Percentiles rank a stretch among this genome's conserved stretches.
Evolutionary conservation across 805 yeast species (phyloP).

Genomic region (Zygosaccharomyces bailii): DNA sequence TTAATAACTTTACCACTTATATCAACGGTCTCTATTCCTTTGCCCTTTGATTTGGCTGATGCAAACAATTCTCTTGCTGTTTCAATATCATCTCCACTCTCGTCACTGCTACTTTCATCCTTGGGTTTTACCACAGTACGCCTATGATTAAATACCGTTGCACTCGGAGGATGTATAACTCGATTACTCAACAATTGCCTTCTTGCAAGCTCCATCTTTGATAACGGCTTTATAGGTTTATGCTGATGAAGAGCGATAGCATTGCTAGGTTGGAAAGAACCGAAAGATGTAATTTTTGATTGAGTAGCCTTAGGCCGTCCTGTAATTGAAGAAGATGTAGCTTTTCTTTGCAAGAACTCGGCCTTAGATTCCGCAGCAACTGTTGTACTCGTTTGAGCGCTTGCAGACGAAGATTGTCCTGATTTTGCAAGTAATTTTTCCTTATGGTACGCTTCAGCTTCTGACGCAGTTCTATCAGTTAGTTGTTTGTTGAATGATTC

Average conservation of each 20-base stretch:
- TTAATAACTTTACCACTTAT: constrained; percentile 40
- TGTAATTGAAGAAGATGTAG: constrained; percentile 29
- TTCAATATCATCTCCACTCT: constrained; percentile 40
- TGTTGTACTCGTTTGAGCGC: constrained; percentile 7
- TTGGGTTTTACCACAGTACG: constrained; percentile 20
- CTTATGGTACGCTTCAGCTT: constrained; percentile 39
- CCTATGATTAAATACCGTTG: constrained; percentile 47
- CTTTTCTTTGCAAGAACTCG: constrained; percentile 34
- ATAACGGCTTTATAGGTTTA: constrained; percentile 31
- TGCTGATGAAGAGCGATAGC: constrained; percentile 23
- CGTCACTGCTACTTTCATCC: constrained; percentile 40
- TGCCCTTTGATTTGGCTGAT: constrained; percentile 31
- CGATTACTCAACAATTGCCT: constrained; percentile 31
- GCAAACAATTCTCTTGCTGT: constrained; percentile 37
- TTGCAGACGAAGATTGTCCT: constrained; percentile 13
- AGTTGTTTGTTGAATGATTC: constrained; percentile 49
- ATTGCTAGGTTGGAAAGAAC: constrained; percentile 34
- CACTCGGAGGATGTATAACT: constrained; percentile 47
- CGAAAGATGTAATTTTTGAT: constrained; percentile 39
- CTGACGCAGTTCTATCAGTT: constrained; percentile 50
- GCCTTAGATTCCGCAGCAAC: constrained; percentile 27
- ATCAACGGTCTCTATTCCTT: constrained; percentile 39
- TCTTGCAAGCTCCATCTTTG: constrained; percentile 40
- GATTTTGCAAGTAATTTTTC: constrained; percentile 27
- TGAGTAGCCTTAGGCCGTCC: constrained; percentile 35